Base-by-base conservation (phyloP, 495 filamentous ascomycete species). In the Penicillium parvum region DNA sequence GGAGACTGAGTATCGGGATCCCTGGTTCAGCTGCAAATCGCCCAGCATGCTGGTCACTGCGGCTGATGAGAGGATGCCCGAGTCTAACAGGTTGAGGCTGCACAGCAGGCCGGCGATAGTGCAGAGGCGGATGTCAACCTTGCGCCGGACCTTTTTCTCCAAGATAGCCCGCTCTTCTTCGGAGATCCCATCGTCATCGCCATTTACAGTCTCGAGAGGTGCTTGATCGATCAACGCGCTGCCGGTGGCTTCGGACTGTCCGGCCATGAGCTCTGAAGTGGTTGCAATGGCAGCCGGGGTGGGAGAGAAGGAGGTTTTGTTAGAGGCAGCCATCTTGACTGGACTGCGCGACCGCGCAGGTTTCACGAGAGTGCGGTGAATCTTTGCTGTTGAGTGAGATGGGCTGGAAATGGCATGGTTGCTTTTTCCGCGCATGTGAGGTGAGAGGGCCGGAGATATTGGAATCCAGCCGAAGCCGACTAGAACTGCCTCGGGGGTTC, bases 101-200 rank as follows among this genome's bases (percentile, higher is more conserved):
- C 82, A 86, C 8, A 89, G 68, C 17, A 88, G 73, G 3, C 84
- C 83, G 11, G 82, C 85, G 48, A 90, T 86, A 22, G 76, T 82
- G 64, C 84, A 89, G 5, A 89, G 71, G n/a, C 85, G 74, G 30
- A 85, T 45, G 55, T 89, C 85, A 36, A 83, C 74, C 61, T 88
- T 88, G 37, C 73, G 69, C 14, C 79, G 78, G 27, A 90, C 54
- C 22, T 47, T 60, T 36, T 51, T 63, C 49, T 73, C 64, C 1
- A 63, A 27, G 9, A 37, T 36, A 5, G 38, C 43, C 44, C 37
- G 38, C 49, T 67, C 54, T 9, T 37, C 19, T 14, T 10, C 18
- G 9, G n/a, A 9, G 11, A 20, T 19, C 11, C 37, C 37, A 27
- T 29, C 15, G 11, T 28, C 15, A 11, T 34, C 35, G 18, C 28